A percentile compares a stretch with the other conserved stretches of the same genome.
Evolutionary conservation across 305 asterid genomes (phyloP).

Genomic region (Salvia sclarea): DNA sequence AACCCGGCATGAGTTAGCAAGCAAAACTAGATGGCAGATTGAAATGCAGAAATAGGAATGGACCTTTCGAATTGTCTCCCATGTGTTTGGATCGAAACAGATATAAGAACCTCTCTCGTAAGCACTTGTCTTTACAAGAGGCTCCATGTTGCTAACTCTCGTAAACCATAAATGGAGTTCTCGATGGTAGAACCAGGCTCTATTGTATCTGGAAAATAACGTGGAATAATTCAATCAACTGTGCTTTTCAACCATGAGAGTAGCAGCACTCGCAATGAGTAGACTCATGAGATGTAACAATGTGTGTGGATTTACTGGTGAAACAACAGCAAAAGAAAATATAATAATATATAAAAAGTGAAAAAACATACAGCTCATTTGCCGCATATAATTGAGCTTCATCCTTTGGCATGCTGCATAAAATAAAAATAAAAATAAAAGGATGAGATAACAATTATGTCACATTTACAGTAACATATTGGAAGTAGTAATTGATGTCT

Average conservation of each 20-base stretch:
- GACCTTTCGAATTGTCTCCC: slow-evolving; percentile 99
- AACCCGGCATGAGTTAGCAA: slow-evolving; percentile 3
- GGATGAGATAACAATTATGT: slow-evolving; percentile 26
- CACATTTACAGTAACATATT: slow-evolving; percentile 20
- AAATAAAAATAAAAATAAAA: slow-evolving; percentile 4
- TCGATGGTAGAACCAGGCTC: slow-evolving; percentile 94
- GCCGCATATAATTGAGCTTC: slow-evolving; percentile 92
- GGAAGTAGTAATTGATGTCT: slow-evolving; percentile 23
- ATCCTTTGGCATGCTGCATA: slow-evolving; percentile 94
- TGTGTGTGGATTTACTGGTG: neutral
- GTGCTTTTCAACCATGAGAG: neutral
- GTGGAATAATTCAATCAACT: slow-evolving; percentile 10
- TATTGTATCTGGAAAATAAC: slow-evolving; percentile 65
- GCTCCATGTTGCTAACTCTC: slow-evolving; percentile 81
- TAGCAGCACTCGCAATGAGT: neutral
- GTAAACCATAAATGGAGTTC: slow-evolving; percentile 75
- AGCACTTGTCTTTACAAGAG: slow-evolving; percentile 72
- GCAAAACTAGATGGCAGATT: slow-evolving; percentile 11
- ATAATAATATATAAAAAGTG: neutral
- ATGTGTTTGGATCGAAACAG: slow-evolving; percentile 92
- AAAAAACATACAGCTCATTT: slow-evolving; percentile 75
- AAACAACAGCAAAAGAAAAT: slow-evolving; percentile 11
- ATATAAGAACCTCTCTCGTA: slow-evolving; percentile 90
- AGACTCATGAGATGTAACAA: slow-evolving; percentile 3
- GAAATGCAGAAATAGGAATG: slow-evolving; percentile 22